phyloP scores from a whole-genome alignment of 305 asterid species.

The Rubia balearica region DNA sequence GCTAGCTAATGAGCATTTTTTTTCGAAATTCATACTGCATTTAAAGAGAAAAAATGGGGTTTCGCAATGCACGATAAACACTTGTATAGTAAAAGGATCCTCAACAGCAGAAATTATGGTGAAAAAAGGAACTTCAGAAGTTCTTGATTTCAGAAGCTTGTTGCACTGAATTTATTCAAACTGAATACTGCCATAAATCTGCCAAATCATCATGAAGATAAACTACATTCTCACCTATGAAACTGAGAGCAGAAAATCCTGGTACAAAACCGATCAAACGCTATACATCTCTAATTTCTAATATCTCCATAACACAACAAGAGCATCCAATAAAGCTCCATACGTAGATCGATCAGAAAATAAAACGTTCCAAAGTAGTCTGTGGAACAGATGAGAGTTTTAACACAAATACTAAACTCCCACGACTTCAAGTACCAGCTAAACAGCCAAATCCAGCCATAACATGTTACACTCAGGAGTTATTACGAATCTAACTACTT shows the following conservation, averaged over 20 bases:
- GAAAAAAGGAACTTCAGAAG: neutral
- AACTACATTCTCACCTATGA: conserved; percentile 15
- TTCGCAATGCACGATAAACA: too few relatives aligned
- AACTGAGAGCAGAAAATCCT: conserved; percentile 2
- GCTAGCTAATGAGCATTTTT: too few relatives aligned
- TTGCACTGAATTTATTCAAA: conserved; percentile 3
- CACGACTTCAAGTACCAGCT: too few relatives aligned
- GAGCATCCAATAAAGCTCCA: conserved; percentile 17
- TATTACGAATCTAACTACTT: conserved; percentile 12
- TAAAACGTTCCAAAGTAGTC: neutral
- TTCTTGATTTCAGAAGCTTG: neutral
- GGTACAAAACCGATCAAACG: conserved; percentile 6
- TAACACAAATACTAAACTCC: neutral
- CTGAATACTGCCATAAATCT: neutral
- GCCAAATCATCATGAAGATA: neutral
- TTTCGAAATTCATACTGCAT: too few relatives aligned
- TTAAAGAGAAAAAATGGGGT: too few relatives aligned
- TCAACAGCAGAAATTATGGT: neutral
- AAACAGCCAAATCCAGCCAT: neutral
- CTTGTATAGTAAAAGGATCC: too few relatives aligned
- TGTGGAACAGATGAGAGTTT: conserved; percentile 1
- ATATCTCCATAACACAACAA: conserved; percentile 7
- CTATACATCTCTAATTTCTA: conserved; percentile 19
- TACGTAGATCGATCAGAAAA: neutral
- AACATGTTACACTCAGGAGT: conserved; percentile 9